Conservation (phyloP, 2,329 filamentous ascomycete species). For the Paecilomyces niveus region DNA sequence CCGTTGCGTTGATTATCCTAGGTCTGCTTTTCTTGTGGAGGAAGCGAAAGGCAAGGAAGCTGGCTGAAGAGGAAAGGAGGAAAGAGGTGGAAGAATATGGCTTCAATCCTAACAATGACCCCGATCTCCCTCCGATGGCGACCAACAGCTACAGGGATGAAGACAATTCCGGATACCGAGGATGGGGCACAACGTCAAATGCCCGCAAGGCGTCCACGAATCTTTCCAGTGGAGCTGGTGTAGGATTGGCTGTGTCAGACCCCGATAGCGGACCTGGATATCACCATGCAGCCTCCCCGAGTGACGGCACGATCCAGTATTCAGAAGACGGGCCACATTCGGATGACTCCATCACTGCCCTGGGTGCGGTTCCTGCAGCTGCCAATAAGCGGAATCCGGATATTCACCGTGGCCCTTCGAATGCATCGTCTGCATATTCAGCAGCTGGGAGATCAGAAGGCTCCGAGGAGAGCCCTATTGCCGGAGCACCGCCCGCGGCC, state of each 20-base stretch:
- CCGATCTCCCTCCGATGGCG: conserved; percentile 60
- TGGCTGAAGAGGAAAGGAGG: conserved; percentile 76
- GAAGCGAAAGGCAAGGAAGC: conserved; percentile 77
- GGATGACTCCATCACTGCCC: conserved; percentile 72
- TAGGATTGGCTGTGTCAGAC: conserved; percentile 64
- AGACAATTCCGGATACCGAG: conserved; percentile 72
- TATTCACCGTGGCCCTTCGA: conserved; percentile 83
- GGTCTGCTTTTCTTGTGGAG: conserved; percentile 79
- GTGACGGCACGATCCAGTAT: conserved; percentile 49
- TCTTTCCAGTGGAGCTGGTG: conserved; percentile 62
- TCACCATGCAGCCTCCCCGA: conserved; percentile 53
- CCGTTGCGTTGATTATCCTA: conserved; percentile 72
- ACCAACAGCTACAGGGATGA: conserved; percentile 52
- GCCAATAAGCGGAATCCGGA: conserved; percentile 59
- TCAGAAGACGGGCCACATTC: conserved; percentile 57
- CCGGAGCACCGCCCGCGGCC: conserved; percentile 36
- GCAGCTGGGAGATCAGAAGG: conserved; percentile 65
- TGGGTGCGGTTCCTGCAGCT: conserved; percentile 61
- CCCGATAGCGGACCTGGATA: conserved; percentile 51
- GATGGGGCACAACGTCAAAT: conserved; percentile 78
- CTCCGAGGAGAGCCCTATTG: conserved; percentile 49
- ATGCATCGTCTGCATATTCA: conserved; percentile 94
- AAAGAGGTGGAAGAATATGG: conserved; percentile 97
- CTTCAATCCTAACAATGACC: conserved; percentile 96
- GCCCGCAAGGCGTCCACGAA: conserved; percentile 84